Conservation (phyloP, 192 early-diverging fungal genomes). For the Haplosporangium gracile region DNA sequence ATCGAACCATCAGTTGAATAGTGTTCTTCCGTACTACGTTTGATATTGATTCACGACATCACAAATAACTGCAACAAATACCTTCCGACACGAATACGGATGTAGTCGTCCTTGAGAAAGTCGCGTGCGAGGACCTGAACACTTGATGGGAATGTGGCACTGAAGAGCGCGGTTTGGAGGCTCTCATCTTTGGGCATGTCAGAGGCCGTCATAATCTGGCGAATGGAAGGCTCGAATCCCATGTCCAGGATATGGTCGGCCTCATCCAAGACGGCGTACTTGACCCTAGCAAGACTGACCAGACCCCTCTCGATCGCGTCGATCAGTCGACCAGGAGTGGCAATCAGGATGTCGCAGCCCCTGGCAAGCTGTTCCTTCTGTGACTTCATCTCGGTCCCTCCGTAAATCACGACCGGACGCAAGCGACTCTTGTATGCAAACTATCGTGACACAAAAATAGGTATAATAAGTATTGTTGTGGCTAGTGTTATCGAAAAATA, state of each 20-base stretch:
- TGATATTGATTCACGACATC: too few species aligned
- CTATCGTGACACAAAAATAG: not conserved
- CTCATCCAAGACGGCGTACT: slow-evolving; percentile 81
- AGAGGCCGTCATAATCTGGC: slow-evolving; percentile 79
- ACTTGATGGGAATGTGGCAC: slow-evolving; percentile 91
- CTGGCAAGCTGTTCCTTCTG: slow-evolving; percentile 88
- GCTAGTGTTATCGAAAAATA: not conserved
- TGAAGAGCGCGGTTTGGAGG: slow-evolving; percentile 95
- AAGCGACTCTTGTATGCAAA: slow-evolving; percentile 20
- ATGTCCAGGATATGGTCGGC: slow-evolving; percentile 96
- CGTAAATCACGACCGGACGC: slow-evolving; percentile 77
- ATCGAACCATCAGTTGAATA: not conserved
- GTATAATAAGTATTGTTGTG: not conserved
- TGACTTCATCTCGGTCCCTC: slow-evolving; percentile 84
- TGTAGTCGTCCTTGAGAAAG: slow-evolving; percentile 65
- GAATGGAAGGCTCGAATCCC: slow-evolving; percentile 96
- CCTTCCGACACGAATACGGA: slow-evolving; percentile 86
- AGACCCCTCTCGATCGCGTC: slow-evolving; percentile 89
- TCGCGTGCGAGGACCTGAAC: not conserved
- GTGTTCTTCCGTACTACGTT: not conserved
- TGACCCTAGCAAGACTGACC: slow-evolving; percentile 80
- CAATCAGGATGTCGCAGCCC: slow-evolving; percentile 93
- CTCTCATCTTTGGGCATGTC: slow-evolving; percentile 76
- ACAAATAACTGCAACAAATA: not conserved
- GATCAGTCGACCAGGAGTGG: slow-evolving; percentile 93